These are phyloP conservation scores for Leavenworthia alabamica DNA, from an alignment of 345 rosid species.

Conservation along the genomic window DNA sequence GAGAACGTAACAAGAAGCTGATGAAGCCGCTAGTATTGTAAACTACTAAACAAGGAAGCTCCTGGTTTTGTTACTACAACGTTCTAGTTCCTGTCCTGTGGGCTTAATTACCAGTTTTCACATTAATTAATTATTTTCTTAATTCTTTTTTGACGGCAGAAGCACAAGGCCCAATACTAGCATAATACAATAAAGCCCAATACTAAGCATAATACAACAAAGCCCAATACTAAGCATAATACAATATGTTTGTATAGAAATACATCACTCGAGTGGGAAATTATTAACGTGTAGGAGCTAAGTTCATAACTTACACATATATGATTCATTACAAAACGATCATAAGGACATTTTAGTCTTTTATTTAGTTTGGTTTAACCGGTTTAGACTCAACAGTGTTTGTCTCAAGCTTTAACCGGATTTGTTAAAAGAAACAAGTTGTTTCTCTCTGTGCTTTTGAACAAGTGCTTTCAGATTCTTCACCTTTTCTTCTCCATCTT, in stretches of 20 bases:
- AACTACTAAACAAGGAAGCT: not conserved
- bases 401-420: conserved; percentile 4
- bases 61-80: conserved; percentile 13
- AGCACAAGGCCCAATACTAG: too few relatives aligned
- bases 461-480: conserved; percentile 26
- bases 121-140: too few relatives aligned
- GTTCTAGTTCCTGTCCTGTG: too few relatives aligned
- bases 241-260: too few relatives aligned
- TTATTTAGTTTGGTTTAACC: not conserved
- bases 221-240: too few relatives aligned
- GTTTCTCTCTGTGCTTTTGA: conserved; percentile 25
- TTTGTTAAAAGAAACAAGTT: conserved; percentile 10
- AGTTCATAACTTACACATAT: too few relatives aligned
- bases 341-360: not conserved
- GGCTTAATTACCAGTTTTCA: not conserved
- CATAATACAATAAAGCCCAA: too few relatives aligned
- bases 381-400: not conserved
- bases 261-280: too few relatives aligned
- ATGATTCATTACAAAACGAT: too few relatives aligned
- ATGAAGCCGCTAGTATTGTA: conserved; percentile 3
- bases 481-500: conserved; percentile 23
- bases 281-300: too few relatives aligned
- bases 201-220: too few relatives aligned
- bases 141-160: too few relatives aligned
- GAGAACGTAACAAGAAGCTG: conserved; percentile 6